Conservation (phyloP, 148 eudicot species). For the Spergularia bocconei region DNA sequence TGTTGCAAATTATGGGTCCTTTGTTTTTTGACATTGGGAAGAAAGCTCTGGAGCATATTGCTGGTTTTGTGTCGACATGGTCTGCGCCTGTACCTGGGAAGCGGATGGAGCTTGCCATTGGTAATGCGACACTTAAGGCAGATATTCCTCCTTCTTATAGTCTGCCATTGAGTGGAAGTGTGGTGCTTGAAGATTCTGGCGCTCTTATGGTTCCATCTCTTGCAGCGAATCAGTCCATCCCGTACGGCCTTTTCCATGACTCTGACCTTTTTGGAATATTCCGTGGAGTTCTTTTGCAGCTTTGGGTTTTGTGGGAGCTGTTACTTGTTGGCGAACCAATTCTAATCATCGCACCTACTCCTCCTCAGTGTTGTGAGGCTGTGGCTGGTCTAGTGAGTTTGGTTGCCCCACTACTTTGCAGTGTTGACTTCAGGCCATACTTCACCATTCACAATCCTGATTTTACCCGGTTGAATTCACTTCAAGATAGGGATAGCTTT, state of each 20-base stretch:
- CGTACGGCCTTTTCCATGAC: constrained; percentile 91
- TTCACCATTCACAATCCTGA: constrained; percentile 93
- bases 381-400: constrained; percentile 92
- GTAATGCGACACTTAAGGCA: constrained; percentile 77
- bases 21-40: constrained; percentile 86
- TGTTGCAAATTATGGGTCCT: constrained; percentile 92
- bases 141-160: constrained; percentile 87
- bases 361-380: constrained; percentile 96
- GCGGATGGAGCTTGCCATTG: constrained; percentile 88
- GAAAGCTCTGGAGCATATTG: constrained; percentile 83
- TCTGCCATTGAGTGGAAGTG: constrained; percentile 56
- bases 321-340: constrained; percentile 91
- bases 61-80: constrained; percentile 82
- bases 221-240: constrained; percentile 74
- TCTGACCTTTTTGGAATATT: constrained; percentile 92
- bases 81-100: constrained; percentile 80
- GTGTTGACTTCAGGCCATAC: constrained; percentile 95
- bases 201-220: constrained; percentile 68
- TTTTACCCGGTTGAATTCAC: constrained; percentile 69
- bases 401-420: constrained; percentile 82
- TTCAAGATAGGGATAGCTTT: constrained; percentile 59
- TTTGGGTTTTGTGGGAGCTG: constrained; percentile 91
- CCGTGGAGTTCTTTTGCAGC: constrained; percentile 79
- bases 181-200: constrained; percentile 55
- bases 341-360: constrained; percentile 91